Percentiles rank a stretch among this genome's conserved stretches.
These are phyloP conservation scores for Torrubiellomyces zombiae DNA, from an alignment of 2,329 filamentous ascomycete genomes.

Conservation along the genomic window DNA sequence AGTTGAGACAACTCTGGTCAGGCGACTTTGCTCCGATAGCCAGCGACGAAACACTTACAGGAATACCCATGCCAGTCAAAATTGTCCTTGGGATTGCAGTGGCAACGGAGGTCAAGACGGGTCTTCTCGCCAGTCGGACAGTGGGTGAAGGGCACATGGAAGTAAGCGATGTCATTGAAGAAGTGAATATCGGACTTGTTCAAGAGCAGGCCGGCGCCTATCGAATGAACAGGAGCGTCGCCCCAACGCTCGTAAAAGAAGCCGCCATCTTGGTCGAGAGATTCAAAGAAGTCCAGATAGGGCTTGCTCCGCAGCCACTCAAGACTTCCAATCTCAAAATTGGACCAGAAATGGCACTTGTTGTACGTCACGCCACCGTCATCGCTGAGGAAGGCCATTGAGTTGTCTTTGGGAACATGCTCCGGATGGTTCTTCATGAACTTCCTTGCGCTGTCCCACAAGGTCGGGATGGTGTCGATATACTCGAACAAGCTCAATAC, in stretches of 20 bases:
- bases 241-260: conserved; percentile 99
- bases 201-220: conserved; percentile 72
- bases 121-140: conserved; percentile 83
- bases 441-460: conserved; percentile 91
- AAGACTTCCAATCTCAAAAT: conserved; percentile 92
- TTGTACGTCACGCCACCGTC: conserved; percentile 89
- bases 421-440: conserved; percentile 86
- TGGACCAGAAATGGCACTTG: conserved; percentile 99
- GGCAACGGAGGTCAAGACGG: conserved; percentile 71
- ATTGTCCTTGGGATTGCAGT: conserved; percentile 91
- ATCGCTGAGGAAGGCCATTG: conserved; percentile 80
- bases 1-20: neutral
- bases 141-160: conserved; percentile 94
- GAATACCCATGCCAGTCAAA: conserved; percentile 99
- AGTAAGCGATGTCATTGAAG: conserved; percentile 98
- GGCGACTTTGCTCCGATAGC: no score
- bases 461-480: conserved; percentile 82
- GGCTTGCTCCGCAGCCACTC: conserved; percentile 82
- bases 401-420: conserved; percentile 70
- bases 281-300: conserved; percentile 82
- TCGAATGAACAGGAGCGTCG: conserved; percentile 95
- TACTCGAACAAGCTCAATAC: conserved; percentile 94
- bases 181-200: conserved; percentile 94
- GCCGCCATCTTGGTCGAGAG: conserved; percentile 76
- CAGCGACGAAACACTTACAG: conserved; percentile 49